Evolutionary conservation across 345 rosid genomes (phyloP).

Genomic region (Gossypium mustelinum): DNA sequence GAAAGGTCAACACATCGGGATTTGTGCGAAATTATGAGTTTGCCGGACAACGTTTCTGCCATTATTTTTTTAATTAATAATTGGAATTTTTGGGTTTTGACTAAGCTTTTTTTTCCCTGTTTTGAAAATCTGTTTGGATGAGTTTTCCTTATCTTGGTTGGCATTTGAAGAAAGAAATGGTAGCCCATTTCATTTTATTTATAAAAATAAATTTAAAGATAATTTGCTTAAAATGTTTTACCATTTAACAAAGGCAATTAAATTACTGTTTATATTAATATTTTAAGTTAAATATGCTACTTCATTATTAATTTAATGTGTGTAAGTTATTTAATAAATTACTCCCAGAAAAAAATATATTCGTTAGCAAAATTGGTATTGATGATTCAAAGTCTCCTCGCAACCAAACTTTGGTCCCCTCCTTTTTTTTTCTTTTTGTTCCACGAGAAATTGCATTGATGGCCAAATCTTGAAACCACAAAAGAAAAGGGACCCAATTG

Average conservation of each 20-base stretch:
- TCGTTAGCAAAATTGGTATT: no score
- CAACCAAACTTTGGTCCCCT: constrained; percentile 5
- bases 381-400: background rate
- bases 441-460: constrained; percentile 1
- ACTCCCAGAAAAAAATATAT: no score
- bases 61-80: background rate
- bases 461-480: constrained; percentile 22
- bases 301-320: no score
- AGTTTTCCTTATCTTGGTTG: background rate
- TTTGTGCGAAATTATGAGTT: background rate
- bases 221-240: no score
- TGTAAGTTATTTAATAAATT: no score
- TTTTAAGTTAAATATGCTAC: no score
- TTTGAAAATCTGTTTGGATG: background rate
- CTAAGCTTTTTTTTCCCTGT: background rate
- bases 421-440: background rate
- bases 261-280: no score
- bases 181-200: background rate
- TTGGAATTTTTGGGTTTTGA: background rate
- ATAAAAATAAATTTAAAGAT: no score
- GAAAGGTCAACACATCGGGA: background rate
- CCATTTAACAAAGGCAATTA: no score
- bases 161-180: background rate
- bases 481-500: constrained; percentile 21
- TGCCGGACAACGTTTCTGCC: background rate